Conservation (phyloP, 1,139 yeast species). For the Arxiozyma telluris region DNA sequence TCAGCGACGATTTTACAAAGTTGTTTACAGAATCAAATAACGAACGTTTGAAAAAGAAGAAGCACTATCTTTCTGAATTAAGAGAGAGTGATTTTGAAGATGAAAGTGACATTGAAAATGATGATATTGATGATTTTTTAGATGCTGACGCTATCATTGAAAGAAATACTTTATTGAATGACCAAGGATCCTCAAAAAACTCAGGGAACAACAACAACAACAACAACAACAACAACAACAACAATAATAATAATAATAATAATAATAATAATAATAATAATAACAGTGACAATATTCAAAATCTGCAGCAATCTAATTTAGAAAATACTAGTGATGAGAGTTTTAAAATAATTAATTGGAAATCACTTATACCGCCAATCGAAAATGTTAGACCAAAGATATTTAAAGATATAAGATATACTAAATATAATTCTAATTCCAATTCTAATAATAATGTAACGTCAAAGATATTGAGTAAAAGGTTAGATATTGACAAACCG, state of each 20-base stretch:
- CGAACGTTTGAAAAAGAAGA: background rate
- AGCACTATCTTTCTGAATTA: background rate
- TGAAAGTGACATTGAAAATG: constrained; percentile 1
- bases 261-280: no score
- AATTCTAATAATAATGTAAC: background rate
- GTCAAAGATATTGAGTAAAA: background rate
- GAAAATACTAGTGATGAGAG: background rate
- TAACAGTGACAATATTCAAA: background rate
- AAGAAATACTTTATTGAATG: background rate
- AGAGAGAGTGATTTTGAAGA: constrained; percentile 3
- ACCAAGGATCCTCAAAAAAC: background rate
- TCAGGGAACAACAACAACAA: background rate
- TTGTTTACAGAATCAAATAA: background rate
- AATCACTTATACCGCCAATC: background rate
- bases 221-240: no score
- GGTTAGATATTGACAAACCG: background rate
- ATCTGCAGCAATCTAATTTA: background rate
- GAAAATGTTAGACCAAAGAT: background rate
- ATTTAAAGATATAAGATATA: background rate
- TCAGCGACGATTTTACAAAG: background rate
- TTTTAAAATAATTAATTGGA: background rate
- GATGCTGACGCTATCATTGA: background rate
- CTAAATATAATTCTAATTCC: background rate
- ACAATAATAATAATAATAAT: no score
- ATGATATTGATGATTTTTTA: background rate